A percentile compares a stretch with the other conserved stretches of the same genome.
Evolutionary conservation across 163 green algal species (phyloP).

Genomic region (Chlamydomonas reinhardtii): DNA sequence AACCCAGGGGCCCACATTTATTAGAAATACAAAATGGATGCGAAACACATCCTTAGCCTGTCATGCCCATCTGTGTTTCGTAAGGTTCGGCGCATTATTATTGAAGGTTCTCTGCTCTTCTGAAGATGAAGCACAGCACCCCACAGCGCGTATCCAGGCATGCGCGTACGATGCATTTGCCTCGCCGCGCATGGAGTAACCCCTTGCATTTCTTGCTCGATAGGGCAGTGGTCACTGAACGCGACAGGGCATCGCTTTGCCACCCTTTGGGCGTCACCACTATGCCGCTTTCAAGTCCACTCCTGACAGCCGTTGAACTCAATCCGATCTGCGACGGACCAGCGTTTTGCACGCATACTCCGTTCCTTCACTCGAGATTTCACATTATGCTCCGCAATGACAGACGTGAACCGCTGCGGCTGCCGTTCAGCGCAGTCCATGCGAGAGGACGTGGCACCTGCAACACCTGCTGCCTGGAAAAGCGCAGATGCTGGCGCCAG

Average conservation of each 20-base stretch:
- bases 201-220: not conserved
- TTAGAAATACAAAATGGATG: not conserved
- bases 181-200: not conserved
- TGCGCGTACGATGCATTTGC: not conserved
- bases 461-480: not conserved
- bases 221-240: no score
- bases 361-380: not conserved
- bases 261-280: not conserved
- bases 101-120: not conserved
- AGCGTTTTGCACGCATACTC: not conserved
- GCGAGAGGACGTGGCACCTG: not conserved
- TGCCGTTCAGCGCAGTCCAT: not conserved
- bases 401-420: slow-evolving; percentile 6
- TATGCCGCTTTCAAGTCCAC: not conserved
- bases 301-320: not conserved
- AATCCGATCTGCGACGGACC: not conserved
- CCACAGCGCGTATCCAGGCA: not conserved
- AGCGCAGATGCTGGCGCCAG: not conserved
- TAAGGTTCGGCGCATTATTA: not conserved
- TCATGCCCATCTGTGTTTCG: not conserved
- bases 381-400: not conserved
- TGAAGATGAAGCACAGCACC: not conserved
- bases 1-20: no score
- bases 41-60: not conserved
- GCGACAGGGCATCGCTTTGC: not conserved